phyloP scores from a whole-genome alignment of 2,329 filamentous ascomycete genomes.

The Alternaria metachromatica region DNA sequence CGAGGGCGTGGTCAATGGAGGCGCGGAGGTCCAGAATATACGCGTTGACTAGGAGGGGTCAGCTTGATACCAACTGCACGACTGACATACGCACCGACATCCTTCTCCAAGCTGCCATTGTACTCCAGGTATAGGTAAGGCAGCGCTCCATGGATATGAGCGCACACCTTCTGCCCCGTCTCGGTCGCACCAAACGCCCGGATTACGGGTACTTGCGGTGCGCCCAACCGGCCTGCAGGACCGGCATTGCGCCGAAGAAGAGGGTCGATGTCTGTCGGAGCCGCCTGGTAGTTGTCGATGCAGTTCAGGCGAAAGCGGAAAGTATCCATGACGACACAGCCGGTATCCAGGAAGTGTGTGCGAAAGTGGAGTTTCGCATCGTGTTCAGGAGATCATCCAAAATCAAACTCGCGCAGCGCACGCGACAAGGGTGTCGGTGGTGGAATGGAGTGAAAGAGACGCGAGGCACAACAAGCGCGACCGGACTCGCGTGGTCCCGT shows the following conservation, averaged over 20 bases:
- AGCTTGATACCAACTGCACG: constrained; percentile 5
- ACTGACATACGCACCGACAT: constrained; percentile 65
- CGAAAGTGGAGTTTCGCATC: constrained; percentile 12
- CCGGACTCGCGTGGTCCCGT: constrained; percentile 32
- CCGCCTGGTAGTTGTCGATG: constrained; percentile 90
- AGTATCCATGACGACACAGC: constrained; percentile 63
- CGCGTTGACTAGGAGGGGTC: constrained; percentile 64
- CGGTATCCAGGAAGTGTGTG: background rate
- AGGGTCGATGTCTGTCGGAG: constrained; percentile 81
- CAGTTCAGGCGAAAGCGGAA: constrained; percentile 95
- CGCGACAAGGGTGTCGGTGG: background rate
- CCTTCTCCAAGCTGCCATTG: constrained; percentile 68
- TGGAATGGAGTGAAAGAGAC: constrained; percentile 4
- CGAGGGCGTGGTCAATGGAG: constrained; percentile 89
- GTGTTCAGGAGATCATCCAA: constrained; percentile 15
- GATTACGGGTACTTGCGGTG: constrained; percentile 82
- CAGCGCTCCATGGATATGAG: constrained; percentile 93
- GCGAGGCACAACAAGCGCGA: constrained; percentile 13
- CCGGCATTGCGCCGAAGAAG: constrained; percentile 70
- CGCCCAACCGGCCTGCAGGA: constrained; percentile 63
- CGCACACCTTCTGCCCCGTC: constrained; percentile 94
- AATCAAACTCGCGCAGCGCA: background rate
- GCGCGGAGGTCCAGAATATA: constrained; percentile 81
- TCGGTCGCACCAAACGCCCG: constrained; percentile 92
- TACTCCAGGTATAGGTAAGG: constrained; percentile 96